phyloP scores from a whole-genome alignment of 768 basidiomycete species.

The Podaxis mareebaensis region DNA sequence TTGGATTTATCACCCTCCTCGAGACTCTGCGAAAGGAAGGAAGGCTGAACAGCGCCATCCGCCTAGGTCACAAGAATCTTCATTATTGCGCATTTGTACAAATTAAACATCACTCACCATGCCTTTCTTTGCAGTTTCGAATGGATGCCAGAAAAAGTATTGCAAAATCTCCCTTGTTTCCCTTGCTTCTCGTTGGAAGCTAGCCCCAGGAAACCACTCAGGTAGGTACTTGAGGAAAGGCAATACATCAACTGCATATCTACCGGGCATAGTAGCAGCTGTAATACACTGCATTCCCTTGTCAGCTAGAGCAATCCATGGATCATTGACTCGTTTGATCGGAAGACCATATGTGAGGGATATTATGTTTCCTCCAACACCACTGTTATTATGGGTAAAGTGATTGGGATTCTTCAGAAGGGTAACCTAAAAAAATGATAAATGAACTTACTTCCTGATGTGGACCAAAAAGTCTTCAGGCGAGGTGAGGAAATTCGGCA shows the following conservation, averaged over 20 bases:
- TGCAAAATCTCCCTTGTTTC: conserved; percentile 18
- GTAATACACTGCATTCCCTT: conserved; percentile 24
- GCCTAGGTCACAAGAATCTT: not conserved
- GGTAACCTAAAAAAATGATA: not conserved
- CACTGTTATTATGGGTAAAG: not conserved
- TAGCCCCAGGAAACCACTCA: conserved; percentile 50
- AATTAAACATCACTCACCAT: conserved; percentile 17
- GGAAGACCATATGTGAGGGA: conserved; percentile 16
- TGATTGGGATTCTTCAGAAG: too few species aligned
- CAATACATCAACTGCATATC: conserved; percentile 41
- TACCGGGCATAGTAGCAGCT: conserved; percentile 9
- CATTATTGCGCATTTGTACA: not conserved
- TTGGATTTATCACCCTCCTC: not conserved
- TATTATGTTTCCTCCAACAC: conserved; percentile 14
- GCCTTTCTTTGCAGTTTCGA: conserved; percentile 18
- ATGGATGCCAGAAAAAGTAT: conserved; percentile 36
- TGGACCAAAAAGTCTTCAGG: conserved; percentile 7
- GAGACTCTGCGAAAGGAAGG: conserved; percentile 7
- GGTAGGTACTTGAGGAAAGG: conserved; percentile 33
- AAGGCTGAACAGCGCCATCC: not conserved
- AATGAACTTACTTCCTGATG: conserved; percentile 13
- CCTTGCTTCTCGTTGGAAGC: too few species aligned
- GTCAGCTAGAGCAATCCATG: conserved; percentile 29
- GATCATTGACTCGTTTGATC: conserved; percentile 24
- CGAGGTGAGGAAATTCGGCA: conserved; percentile 9